phyloP scores from a whole-genome alignment of 768 basidiomycete genomes.

The Auriscalpium vulgare region DNA sequence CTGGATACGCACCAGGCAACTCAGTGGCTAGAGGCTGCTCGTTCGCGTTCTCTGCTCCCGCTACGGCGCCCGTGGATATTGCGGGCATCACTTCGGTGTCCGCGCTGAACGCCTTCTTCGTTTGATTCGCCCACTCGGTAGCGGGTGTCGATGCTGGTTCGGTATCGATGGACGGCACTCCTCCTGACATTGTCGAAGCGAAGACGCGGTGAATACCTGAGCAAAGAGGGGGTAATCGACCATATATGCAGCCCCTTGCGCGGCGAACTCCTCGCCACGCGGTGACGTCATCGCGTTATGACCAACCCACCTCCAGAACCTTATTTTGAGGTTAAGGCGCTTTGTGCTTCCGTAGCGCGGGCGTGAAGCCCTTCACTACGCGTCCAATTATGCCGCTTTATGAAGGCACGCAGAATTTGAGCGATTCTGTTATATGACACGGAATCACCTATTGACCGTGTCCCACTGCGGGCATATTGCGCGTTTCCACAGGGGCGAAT shows the following conservation, averaged over 20 bases:
- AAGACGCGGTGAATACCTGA: not conserved
- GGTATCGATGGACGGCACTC: not conserved
- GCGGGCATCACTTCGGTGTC: not conserved
- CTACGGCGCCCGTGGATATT: not conserved
- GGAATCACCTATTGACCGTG: not conserved
- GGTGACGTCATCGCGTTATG: not conserved
- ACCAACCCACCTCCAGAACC: not conserved
- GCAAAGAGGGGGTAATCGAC: not conserved
- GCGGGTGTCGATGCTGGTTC: not conserved
- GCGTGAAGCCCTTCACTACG: not conserved
- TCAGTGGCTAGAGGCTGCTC: not conserved
- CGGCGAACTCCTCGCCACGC: too few species aligned
- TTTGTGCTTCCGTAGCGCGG: not conserved
- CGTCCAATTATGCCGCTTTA: not conserved
- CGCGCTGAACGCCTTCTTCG: not conserved
- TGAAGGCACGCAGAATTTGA: not conserved
- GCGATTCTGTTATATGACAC: not conserved
- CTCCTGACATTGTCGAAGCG: not conserved
- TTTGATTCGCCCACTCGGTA: not conserved
- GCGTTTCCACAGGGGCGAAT: not conserved
- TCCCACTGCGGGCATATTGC: not conserved
- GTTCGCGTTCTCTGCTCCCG: too few species aligned
- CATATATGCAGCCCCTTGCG: not conserved
- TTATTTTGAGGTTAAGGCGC: not conserved
- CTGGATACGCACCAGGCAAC: not conserved